Base-by-base conservation (phyloP, 2,329 filamentous ascomycete species). In the Daldinia sp. region DNA sequence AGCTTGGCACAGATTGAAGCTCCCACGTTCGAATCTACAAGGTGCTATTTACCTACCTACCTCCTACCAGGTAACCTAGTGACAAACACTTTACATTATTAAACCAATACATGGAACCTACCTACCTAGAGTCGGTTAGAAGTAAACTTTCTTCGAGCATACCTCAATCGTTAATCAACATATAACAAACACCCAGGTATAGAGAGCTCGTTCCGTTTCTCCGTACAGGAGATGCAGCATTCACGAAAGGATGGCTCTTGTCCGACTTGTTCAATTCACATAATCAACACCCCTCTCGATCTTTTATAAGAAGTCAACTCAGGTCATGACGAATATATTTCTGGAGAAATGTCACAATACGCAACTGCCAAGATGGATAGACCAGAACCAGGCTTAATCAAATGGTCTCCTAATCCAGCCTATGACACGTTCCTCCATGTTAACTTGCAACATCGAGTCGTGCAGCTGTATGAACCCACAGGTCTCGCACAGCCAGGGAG, bases 401-500 rank as follows among this genome's bases (percentile, higher is more conserved):
- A 89, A 75, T 91, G 89, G 89, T 90, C 88, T 23, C 87, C 89
- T 56, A 88, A 87, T 69, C 81, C 86, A 18, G 79, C 81, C 12
- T 81, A 85, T 67, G 85, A 90, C 75, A 87, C 85, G 60, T 91
- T 91, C 72, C 83, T 91, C 60, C 88, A 90, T 73, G 85, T 91
- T 78, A 91, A 90, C 73, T 79, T 91, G 54, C 88, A 89, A 71
- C 87, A 89, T 68, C 85, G 87, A 46, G 82, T 89, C 42, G 85
- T 90, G 41, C 87, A 90, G 76, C 82, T 90, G 23, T 90, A 89
- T 73, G 84, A 89, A 72, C 87, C 89, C 0, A 89, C 83, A 3
- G 88, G 89, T 1, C 83, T 87, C 67, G 88, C 88, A 9, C 84
- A 86, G 41, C 81, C 82, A 18, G 85, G 86, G 0, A 80, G 78